These are phyloP conservation scores for Beauveria caledonica DNA, from an alignment of 2,329 filamentous ascomycete genomes.

Conservation along the genomic window DNA sequence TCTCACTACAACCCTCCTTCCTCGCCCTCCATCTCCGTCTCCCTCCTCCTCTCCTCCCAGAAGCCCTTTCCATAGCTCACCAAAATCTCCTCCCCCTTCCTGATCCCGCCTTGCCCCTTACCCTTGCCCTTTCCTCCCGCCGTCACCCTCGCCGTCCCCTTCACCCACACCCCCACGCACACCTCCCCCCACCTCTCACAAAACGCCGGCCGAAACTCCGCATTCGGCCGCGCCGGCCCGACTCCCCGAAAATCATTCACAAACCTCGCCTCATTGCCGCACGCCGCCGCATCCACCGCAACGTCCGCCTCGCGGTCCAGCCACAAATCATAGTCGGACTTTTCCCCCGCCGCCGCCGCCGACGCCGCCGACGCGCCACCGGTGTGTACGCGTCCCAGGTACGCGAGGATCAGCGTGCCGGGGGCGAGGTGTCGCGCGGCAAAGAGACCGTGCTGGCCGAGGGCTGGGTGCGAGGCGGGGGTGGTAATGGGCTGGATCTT, in stretches of 20 bases:
- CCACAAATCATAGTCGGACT: slow-evolving; percentile 55
- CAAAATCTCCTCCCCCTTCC: slow-evolving; percentile 54
- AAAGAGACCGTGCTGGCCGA: slow-evolving; percentile 52
- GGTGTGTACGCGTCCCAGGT: slow-evolving; percentile 51
- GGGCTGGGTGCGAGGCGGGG: slow-evolving; percentile 45
- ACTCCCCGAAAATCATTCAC: slow-evolving; percentile 60
- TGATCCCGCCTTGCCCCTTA: slow-evolving; percentile 31
- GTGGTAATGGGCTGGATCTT: slow-evolving; percentile 43
- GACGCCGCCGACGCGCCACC: slow-evolving; percentile 19
- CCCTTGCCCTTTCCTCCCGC: not conserved
- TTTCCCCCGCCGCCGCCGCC: slow-evolving; percentile 19
- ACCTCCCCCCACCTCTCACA: slow-evolving; percentile 41
- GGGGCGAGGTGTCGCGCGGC: slow-evolving; percentile 45
- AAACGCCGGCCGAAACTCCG: slow-evolving; percentile 53
- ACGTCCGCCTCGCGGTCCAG: slow-evolving; percentile 48
- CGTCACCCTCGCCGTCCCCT: slow-evolving; percentile 2
- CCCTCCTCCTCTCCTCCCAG: slow-evolving; percentile 41
- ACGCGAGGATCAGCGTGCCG: slow-evolving; percentile 51
- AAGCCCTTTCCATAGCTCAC: slow-evolving; percentile 63
- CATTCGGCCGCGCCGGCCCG: slow-evolving; percentile 40
- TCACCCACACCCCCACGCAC: slow-evolving; percentile 51
- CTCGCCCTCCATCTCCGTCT: not conserved
- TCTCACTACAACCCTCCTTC: too few relatives aligned
- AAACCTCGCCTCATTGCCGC: slow-evolving; percentile 57
- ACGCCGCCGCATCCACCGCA: slow-evolving; percentile 50